These are phyloP conservation scores for Amaranthus cruentus DNA, from an alignment of 148 eudicot genomes.

Conservation along the genomic window DNA sequence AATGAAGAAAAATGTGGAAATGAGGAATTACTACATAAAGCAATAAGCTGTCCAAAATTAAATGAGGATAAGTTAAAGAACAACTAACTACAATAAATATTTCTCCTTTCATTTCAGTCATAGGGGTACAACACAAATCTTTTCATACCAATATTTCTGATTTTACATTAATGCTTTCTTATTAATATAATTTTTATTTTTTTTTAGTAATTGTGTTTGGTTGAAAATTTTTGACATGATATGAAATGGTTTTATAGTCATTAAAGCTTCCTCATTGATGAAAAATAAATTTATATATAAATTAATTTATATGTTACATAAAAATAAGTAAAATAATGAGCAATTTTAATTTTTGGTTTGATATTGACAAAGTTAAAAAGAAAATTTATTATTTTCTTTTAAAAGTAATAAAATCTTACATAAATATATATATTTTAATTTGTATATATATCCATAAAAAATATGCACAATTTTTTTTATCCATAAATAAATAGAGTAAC, in stretches of 20 bases:
- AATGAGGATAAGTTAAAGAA: slow-evolving; percentile 19
- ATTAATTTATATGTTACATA: too few species aligned
- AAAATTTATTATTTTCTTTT: too few species aligned
- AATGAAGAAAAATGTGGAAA: slow-evolving; percentile 30
- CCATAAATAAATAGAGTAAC: too few species aligned
- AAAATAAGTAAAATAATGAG: too few species aligned
- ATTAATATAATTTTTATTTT: not conserved
- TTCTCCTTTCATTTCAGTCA: slow-evolving; percentile 21
- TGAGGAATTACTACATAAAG: slow-evolving; percentile 31
- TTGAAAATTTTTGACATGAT: slow-evolving; percentile 4
- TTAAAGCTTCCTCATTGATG: too few species aligned
- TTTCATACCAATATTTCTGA: slow-evolving; percentile 18
- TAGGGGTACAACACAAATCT: slow-evolving; percentile 14
- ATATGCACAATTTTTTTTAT: too few species aligned
- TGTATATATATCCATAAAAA: too few species aligned
- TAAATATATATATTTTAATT: too few species aligned
- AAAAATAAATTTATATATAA: too few species aligned
- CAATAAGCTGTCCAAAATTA: slow-evolving; percentile 23
- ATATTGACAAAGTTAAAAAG: too few species aligned
- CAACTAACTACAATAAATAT: slow-evolving; percentile 26
- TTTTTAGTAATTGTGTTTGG: not conserved
- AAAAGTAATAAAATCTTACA: too few species aligned
- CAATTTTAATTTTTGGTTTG: too few species aligned
- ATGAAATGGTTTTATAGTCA: slow-evolving; percentile 6
- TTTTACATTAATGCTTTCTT: slow-evolving; percentile 19